These are phyloP conservation scores for Murraya koenigii DNA, from an alignment of 345 rosid genomes.

Conservation along the genomic window DNA sequence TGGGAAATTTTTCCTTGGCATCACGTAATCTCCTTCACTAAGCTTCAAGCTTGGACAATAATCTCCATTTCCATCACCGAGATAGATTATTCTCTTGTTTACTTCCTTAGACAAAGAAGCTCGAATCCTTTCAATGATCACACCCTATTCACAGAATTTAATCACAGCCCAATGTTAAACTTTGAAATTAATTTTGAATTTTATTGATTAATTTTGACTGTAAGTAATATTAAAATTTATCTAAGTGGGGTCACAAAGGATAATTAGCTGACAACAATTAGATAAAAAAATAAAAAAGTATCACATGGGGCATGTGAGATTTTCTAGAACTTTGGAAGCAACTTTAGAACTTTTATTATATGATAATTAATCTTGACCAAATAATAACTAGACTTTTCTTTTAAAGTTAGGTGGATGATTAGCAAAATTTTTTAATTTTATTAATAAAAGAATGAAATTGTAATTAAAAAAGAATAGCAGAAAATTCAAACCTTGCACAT, in stretches of 20 bases:
- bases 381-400: background rate
- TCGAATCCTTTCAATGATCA: constrained; percentile 61
- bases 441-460: background rate
- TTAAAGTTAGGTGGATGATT: background rate
- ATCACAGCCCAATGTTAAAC: background rate
- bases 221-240: too few species aligned
- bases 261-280: background rate
- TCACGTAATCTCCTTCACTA: constrained; percentile 41
- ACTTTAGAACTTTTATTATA: background rate
- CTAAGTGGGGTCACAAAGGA: background rate
- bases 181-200: background rate
- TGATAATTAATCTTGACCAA: background rate
- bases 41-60: constrained; percentile 84
- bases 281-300: background rate
- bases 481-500: constrained; percentile 77
- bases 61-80: constrained; percentile 86
- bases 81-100: constrained; percentile 53
- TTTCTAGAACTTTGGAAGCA: background rate
- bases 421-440: background rate
- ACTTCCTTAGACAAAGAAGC: constrained; percentile 48
- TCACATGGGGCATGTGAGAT: background rate
- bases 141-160: constrained; percentile 39
- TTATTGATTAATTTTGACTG: background rate
- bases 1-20: constrained; percentile 91
- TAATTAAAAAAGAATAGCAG: background rate